Base-by-base conservation (phyloP, 2,329 filamentous ascomycete species). In the Waltergamsia citrina region DNA sequence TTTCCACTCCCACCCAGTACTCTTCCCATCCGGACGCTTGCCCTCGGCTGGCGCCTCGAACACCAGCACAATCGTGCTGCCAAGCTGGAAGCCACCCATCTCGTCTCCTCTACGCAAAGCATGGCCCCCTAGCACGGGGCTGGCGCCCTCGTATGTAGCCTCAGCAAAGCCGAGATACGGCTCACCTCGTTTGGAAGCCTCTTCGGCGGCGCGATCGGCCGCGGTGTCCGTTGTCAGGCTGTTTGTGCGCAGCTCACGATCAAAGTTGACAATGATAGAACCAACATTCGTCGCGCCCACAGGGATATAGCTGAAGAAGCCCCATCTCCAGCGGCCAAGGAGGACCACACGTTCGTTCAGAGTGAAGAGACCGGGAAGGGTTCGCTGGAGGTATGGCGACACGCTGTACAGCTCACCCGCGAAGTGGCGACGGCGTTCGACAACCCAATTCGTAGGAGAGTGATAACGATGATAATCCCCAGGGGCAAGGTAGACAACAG, bases 381-480 rank as follows among this genome's bases (percentile, higher is more conserved):
- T 94, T 43, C 85, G 81, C 56, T 95, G 88, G 10, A 98, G 73
- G 58, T 95, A 98, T 0, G 92, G 92, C 0, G 86, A 94, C 5
- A 98, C 92, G 35, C 82, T 90, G 67, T 85, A 98, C 7, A 98
- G 71, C 59, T 98, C 93, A 38, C 92, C 92, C 1, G 92, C 88
- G 53, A 98, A 98, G 63, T 98, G 92, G n/a, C 92, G 84, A 28
- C 93, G 79, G 43, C 80, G 80, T 59, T 95, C 85, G 22, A 92
- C 92, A 12, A 98, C 87, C 92, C 92, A 98, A 46, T 85, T 83
- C 3, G 86, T 81, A 0, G 92, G 92, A 2, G 85, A 94, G 64
- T 98, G 93, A 67, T 96, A 98, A 43, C 90, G 85, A 63, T 98
- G 92, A 63, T 98, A 98, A 63, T 98, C 93, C 32, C 92, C 92